Evolutionary conservation across 2,329 filamentous ascomycete genomes (phyloP), one percentile per base, ranked within the genome.

Genomic region (Sarocladiaceae sp.): DNA sequence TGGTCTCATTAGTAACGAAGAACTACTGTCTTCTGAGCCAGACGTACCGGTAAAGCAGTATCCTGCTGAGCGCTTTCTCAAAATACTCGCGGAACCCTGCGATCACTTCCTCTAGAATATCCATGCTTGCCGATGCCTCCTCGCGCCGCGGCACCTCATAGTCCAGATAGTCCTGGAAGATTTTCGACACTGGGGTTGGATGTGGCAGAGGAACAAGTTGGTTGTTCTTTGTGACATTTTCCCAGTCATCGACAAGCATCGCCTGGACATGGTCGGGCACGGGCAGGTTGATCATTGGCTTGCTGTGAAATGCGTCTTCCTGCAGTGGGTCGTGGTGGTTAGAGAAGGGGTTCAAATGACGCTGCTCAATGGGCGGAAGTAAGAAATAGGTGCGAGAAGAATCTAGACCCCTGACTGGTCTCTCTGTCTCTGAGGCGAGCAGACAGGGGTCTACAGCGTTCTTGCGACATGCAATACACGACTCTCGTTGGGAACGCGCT

Each of bases 181-280:
- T 88, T 51, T 79, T 69, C 51, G 77, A 80, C 48, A 93, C 88
- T 1, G 91, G 81, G 43, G 83, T 78, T 21, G 75, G 72, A 37
- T 88, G 83, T 1, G 93, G 93, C 13, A 98, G 72, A 2, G 87
- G 83, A 24, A 96, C 88, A 3, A 97, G 80, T 59, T 91, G 87
- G 54, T 88, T 80, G 60, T 94, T 93, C 68, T 96, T 97, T 46
- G 93, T 98, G 49, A 98, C 82, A 56, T 96, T 95, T 64, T 98
- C 93, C 93, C 93, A 98, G 63, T 98, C 93, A 60, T 98, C 93
- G 18, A 98, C 93, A 3, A 98, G 79, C 50, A 95, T 76, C 13
- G 86, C 88, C 69, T 97, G 96, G 52, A 98, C 74, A 52, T 85
- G 80, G 59, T 97, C 93, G 0, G 93, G 89, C 51, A 97, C 82